Evolutionary conservation across 352 stramenopile genomes (phyloP), one percentile per base, ranked within the genome.

Genomic region (Phytophthora megakarya): DNA sequence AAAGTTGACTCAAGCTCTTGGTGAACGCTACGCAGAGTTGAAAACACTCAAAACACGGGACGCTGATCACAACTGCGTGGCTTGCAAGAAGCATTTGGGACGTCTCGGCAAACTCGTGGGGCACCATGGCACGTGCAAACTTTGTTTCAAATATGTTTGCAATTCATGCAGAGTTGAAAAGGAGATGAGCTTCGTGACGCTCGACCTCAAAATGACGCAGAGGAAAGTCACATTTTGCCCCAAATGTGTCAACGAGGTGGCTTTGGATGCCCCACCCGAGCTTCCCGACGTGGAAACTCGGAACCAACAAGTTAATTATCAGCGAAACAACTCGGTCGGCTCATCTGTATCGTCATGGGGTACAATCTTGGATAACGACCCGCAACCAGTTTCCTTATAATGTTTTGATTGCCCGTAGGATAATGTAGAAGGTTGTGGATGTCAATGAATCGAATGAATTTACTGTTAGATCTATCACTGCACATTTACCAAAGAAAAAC

Each of bases 151-250:
- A 26, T 58, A 66, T 18, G 61, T 74, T 2, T 74, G 61, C 40
- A 66, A 53, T 47, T 66, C 48, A 21, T 74, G 66, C 33, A 40
- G 47, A 61, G 49, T 70, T 7, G 53, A 66, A 22, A 70, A 70
- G 25, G 61, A 70, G 11, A 70, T 74, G 61, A 70, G 61, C 7
- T 66, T 74, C 38, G 55, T 74, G 37, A 70, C 66, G 12, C 39
- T 70, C 1, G 66, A 74, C 16, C 53, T 70, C 9, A 70, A 67
- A 26, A 64, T 67, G 71, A 49, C 83, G 57, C 72, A 75, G 19
- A 67, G 77, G 35, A 84, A 84, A 70, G 66, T 74, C 26, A 63
- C 61, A 2, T 74, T 74, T 33, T 74, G 66, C 11, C 53, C 50
- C 1, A n/a, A 26, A 8, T 74, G 66, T 33, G 66, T 70, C 37